Percentiles rank a stretch among this genome's conserved stretches.
These are phyloP conservation scores for Calonectria fujianensis DNA, from an alignment of 2,329 filamentous ascomycete species.

Conservation along the genomic window DNA sequence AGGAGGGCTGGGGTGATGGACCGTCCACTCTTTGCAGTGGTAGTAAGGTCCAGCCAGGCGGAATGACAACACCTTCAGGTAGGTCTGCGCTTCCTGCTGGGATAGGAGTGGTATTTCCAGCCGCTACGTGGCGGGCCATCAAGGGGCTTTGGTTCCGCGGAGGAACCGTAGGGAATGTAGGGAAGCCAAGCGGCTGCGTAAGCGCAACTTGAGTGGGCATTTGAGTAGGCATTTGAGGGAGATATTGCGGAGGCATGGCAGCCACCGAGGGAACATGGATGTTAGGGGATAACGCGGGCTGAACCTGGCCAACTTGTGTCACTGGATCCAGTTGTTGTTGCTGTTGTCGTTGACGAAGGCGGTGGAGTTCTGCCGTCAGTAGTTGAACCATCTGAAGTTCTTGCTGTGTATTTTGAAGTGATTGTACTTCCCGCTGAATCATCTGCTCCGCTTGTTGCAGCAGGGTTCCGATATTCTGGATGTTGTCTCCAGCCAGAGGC, in stretches of 20 bases:
- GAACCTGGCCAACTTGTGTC: constrained; percentile 46
- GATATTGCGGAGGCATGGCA: constrained; percentile 43
- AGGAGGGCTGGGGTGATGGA: constrained; percentile 50
- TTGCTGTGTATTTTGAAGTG: constrained; percentile 77
- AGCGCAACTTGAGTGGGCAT: constrained; percentile 42
- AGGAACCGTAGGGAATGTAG: constrained; percentile 53
- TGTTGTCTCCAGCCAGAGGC: constrained; percentile 55
- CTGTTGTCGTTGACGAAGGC: constrained; percentile 74
- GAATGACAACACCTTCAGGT: constrained; percentile 78
- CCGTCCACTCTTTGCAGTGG: constrained; percentile 75
- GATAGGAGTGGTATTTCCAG: constrained; percentile 69
- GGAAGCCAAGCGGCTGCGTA: constrained; percentile 46
- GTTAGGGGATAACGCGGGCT: constrained; percentile 39
- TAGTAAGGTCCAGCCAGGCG: constrained; percentile 78
- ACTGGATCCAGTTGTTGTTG: constrained; percentile 58
- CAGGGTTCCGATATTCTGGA: constrained; percentile 74
- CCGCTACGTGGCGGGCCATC: constrained; percentile 68
- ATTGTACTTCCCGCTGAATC: constrained; percentile 79
- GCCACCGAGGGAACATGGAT: constrained; percentile 39
- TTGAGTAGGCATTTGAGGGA: constrained; percentile 46
- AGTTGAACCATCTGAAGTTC: constrained; percentile 82
- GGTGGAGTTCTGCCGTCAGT: constrained; percentile 80
- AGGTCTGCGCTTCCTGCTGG: constrained; percentile 77
- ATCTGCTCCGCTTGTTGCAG: constrained; percentile 81
- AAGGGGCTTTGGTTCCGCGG: constrained; percentile 64